Conservation (phyloP, 192 early-diverging fungal genomes). For the Diversispora epigaea region DNA sequence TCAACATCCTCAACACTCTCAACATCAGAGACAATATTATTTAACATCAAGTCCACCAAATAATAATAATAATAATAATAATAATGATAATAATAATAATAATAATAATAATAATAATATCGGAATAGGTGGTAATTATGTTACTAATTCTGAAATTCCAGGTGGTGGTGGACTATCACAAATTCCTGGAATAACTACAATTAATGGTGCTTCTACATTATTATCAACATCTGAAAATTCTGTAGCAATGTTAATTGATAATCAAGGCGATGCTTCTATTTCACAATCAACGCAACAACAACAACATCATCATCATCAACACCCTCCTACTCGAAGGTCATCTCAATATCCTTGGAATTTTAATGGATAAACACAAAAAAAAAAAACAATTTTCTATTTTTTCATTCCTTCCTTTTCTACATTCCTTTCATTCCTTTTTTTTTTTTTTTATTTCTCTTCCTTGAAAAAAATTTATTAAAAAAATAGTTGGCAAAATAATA, state of each 20-base stretch:
- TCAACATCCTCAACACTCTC: constrained; percentile 5
- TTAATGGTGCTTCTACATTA: background rate
- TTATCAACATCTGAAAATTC: background rate
- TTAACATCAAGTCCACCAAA: constrained; percentile 7
- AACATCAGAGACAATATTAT: constrained; percentile 4
- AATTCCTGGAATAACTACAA: background rate
- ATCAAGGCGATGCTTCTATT: background rate
- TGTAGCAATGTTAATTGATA: background rate
- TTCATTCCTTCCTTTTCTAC: no score
- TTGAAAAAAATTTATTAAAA: no score
- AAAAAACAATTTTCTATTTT: no score
- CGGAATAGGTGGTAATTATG: background rate
- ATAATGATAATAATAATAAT: background rate
- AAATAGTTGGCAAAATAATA: no score
- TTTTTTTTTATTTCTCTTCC: no score
- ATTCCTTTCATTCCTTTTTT: no score
- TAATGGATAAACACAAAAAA: no score
- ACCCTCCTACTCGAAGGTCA: background rate
- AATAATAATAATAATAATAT: background rate
- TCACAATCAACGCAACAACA: background rate
- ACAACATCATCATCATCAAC: constrained; percentile 14
- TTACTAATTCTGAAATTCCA: background rate
- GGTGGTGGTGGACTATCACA: background rate
- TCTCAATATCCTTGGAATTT: background rate
- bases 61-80: background rate